phyloP scores from a whole-genome alignment of 441 rosid genomes.

The Geranium incanum region DNA sequence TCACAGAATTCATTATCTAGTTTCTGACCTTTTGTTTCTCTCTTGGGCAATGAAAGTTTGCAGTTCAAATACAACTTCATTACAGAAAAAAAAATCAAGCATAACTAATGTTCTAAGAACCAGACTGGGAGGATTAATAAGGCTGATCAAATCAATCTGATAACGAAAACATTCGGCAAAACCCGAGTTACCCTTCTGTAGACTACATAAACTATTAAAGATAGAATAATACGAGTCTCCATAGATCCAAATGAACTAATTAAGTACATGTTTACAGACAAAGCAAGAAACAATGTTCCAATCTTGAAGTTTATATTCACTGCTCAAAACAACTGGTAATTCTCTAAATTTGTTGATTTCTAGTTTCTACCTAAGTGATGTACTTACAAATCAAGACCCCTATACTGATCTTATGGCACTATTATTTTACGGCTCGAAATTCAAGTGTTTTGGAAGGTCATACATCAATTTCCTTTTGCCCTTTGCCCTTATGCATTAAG shows the following conservation, averaged over 20 bases:
- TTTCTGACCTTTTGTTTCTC: neutral
- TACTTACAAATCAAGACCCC: neutral
- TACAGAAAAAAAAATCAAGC: no score
- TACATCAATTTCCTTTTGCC: no score
- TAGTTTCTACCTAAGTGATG: neutral
- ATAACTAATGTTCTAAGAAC: no score
- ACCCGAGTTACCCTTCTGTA: no score
- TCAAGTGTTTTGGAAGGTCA: no score
- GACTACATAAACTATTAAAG: neutral
- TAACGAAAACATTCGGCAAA: no score
- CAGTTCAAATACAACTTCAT: no score
- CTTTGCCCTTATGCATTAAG: no score
- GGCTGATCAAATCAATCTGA: no score
- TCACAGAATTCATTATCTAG: neutral
- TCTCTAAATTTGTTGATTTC: neutral
- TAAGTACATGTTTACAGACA: neutral
- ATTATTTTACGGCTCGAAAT: no score
- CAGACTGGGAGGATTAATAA: no score
- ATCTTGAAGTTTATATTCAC: neutral
- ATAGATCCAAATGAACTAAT: neutral
- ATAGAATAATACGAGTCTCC: neutral
- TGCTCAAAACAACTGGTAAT: neutral
- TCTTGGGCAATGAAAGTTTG: neutral
- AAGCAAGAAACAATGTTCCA: neutral
- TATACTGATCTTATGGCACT: no score